These are phyloP conservation scores for Podaxis sp. DNA, from an alignment of 768 basidiomycete species.

Conservation along the genomic window DNA sequence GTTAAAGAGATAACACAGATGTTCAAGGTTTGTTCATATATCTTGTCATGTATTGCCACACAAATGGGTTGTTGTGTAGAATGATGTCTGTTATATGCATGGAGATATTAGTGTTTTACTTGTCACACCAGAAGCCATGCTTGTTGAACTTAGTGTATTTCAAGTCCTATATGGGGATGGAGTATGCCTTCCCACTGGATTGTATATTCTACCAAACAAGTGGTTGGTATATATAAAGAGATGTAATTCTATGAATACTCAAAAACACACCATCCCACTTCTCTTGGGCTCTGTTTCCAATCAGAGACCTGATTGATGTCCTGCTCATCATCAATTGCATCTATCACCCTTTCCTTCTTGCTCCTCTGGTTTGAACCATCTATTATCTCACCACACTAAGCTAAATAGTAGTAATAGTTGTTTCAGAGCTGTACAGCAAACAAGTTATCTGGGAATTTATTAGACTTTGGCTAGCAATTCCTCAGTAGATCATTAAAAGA, in stretches of 20 bases:
- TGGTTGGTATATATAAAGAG: too few relatives aligned
- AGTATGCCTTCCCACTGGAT: too few relatives aligned
- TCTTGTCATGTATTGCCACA: too few relatives aligned
- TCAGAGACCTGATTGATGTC: slow-evolving; percentile 45
- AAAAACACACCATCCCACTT: slow-evolving; percentile 35
- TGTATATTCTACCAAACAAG: too few relatives aligned
- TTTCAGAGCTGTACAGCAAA: slow-evolving; percentile 72
- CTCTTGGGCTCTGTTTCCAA: slow-evolving; percentile 24
- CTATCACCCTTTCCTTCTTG: slow-evolving; percentile 73
- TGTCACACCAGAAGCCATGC: too few relatives aligned
- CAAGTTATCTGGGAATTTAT: slow-evolving; percentile 77
- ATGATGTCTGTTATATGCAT: too few relatives aligned
- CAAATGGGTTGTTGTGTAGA: too few relatives aligned
- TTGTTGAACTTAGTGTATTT: too few relatives aligned
- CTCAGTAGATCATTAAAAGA: slow-evolving; percentile 46
- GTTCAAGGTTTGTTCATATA: too few relatives aligned
- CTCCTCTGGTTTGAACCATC: slow-evolving; percentile 63
- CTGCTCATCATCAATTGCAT: slow-evolving; percentile 76
- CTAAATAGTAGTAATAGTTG: slow-evolving; percentile 57
- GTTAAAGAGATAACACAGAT: too few relatives aligned
- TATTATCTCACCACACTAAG: slow-evolving; percentile 49
- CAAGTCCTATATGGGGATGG: too few relatives aligned
- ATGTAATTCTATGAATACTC: slow-evolving; percentile 24
- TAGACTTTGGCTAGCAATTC: slow-evolving; percentile 52
- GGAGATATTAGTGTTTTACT: too few relatives aligned